Conservation (phyloP, 495 filamentous ascomycete species). For the Barbatosphaeria neglecta region DNA sequence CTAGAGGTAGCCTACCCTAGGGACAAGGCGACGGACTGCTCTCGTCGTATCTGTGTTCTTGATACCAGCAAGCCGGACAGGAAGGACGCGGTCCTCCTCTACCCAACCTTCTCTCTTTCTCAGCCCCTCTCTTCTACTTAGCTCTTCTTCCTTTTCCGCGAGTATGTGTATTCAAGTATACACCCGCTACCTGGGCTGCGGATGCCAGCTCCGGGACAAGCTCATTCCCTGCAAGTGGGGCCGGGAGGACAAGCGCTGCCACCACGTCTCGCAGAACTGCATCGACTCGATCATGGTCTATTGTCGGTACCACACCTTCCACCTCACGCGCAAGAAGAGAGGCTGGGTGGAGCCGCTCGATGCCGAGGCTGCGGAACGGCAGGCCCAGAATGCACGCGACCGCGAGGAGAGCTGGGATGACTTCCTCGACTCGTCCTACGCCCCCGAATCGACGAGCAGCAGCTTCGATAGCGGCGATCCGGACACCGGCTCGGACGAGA, state of each 20-base stretch:
- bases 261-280: background rate
- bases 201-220: background rate
- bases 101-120: too few species aligned
- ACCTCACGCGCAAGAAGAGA: background rate
- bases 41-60: too few species aligned
- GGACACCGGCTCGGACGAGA: background rate
- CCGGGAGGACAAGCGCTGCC: background rate
- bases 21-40: too few species aligned
- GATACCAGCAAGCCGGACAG: too few species aligned
- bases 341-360: background rate
- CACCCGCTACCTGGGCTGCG: background rate
- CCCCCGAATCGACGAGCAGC: background rate
- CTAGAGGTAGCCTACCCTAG: too few species aligned
- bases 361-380: too few species aligned
- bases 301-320: background rate
- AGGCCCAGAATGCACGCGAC: too few species aligned
- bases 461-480: background rate
- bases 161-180: conserved; percentile 1
- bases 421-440: too few species aligned
- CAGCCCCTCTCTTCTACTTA: too few species aligned
- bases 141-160: background rate
- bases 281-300: background rate
- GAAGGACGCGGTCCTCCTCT: too few species aligned
- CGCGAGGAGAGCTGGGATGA: background rate
- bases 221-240: background rate